A percentile compares a stretch with the other conserved stretches of the same genome.
Evolutionary conservation across 2,329 filamentous ascomycete genomes (phyloP).

Genomic region (Penicillium sp.): DNA sequence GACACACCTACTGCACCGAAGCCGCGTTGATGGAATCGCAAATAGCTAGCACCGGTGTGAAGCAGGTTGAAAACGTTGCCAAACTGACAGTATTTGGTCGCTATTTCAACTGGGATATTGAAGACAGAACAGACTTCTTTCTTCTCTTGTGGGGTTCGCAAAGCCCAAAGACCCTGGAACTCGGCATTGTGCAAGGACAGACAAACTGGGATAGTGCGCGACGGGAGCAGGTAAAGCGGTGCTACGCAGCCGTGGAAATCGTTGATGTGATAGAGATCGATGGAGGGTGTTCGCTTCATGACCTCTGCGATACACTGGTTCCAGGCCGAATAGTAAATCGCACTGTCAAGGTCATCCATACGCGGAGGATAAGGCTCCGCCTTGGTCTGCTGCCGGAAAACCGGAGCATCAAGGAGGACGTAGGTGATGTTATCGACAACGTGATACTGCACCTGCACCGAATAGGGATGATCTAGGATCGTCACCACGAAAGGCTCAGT

Average conservation of each 20-base stretch:
- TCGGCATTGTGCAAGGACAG: conserved; percentile 69
- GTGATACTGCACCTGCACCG: conserved; percentile 65
- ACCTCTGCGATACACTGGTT: conserved; percentile 68
- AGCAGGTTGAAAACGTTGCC: conserved; percentile 69
- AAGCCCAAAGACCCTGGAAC: conserved; percentile 68
- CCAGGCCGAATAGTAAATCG: conserved; percentile 69
- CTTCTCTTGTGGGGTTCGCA: conserved; percentile 60
- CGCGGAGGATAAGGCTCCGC: conserved; percentile 65
- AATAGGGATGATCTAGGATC: conserved; percentile 60
- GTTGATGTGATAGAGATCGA: conserved; percentile 66
- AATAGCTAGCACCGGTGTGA: conserved; percentile 64
- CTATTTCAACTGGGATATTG: conserved; percentile 47
- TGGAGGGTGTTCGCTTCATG: conserved; percentile 59
- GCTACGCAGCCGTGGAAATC: conserved; percentile 65
- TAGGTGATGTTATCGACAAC: conserved; percentile 65
- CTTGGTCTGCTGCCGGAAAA: conserved; percentile 65
- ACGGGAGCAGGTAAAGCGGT: conserved; percentile 61
- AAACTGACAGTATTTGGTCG: conserved; percentile 49
- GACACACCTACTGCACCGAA: conserved; percentile 69
- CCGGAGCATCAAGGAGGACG: conserved; percentile 65
- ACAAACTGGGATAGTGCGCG: conserved; percentile 60
- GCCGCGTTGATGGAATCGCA: conserved; percentile 65
- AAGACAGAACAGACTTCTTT: conserved; percentile 66
- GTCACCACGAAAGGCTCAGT: conserved; percentile 63
- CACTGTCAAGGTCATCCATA: conserved; percentile 68